Evolutionary conservation across 108 stramenopile species (phyloP).

Genomic region (Stephanodiscus minutulus): DNA sequence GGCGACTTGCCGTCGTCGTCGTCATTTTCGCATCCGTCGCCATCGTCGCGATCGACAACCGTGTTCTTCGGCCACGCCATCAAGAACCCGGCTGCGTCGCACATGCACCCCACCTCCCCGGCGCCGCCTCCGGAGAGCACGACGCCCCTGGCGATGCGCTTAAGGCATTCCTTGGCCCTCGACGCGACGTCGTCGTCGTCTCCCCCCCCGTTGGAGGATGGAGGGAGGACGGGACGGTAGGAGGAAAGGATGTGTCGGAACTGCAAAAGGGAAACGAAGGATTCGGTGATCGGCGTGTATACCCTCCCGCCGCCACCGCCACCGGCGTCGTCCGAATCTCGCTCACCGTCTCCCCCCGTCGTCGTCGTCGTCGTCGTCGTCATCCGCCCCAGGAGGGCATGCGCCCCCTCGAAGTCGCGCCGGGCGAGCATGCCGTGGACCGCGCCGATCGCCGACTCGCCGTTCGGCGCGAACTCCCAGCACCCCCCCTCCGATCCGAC

Average conservation of each 20-base stretch:
- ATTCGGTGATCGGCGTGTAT: slow-evolving; percentile 51
- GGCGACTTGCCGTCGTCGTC: not conserved
- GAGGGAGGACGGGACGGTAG: too few relatives aligned
- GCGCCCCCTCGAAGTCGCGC: slow-evolving; percentile 53
- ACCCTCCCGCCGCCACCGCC: not conserved
- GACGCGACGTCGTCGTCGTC: not conserved
- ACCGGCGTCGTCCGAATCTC: not conserved
- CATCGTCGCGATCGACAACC: too few relatives aligned
- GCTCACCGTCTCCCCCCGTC: not conserved
- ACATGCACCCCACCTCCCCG: slow-evolving; percentile 36
- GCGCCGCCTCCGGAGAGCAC: slow-evolving; percentile 35
- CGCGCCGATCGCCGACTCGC: slow-evolving; percentile 33
- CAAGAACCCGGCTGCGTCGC: slow-evolving; percentile 52
- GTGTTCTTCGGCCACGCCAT: slow-evolving; percentile 56
- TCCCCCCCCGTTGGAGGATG: slow-evolving; percentile 26
- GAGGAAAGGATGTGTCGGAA: slow-evolving; percentile 51
- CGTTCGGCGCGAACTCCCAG: slow-evolving; percentile 32
- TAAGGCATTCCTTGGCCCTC: slow-evolving; percentile 40
- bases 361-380: slow-evolving; percentile 10
- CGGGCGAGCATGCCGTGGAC: slow-evolving; percentile 51
- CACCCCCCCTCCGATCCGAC: not conserved
- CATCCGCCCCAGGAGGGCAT: slow-evolving; percentile 21
- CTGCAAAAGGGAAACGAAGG: slow-evolving; percentile 54
- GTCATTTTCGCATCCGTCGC: slow-evolving; percentile 5
- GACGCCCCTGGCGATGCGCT: slow-evolving; percentile 32